Evolutionary conservation across 1,139 yeast genomes (phyloP), one percentile per base, ranked within the genome.

Genomic region (Williopsis jadinii): DNA sequence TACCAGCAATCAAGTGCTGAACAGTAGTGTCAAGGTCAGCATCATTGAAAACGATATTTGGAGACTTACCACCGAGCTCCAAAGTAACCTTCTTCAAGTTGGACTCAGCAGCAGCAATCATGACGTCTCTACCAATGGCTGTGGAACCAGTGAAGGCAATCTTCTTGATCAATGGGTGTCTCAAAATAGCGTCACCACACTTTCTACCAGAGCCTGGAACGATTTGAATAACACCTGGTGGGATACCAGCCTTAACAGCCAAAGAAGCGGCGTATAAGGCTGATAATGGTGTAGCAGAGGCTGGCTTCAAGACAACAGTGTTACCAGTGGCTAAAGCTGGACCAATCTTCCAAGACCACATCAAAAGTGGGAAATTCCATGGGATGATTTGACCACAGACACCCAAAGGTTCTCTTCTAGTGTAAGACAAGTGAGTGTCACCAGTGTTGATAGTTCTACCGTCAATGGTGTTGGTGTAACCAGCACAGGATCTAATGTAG

Each of bases 61-160:
- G 90, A 42, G 92, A 83, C 70, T 85, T 85, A 59, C 95, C 95
- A 58, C 95, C 95, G 58, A 84, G 78, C 69, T 85, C 95, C 56
- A 85, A 75, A 38, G 95, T 84, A 44, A 83, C 84, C 66, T 82
- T 82, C 73, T 84, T 84, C 63, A 83, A 68, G 66, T 79, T 79
- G 38, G 84, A 71, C 51, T 71, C 66, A 36, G 90, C 83, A 56
- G 88, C 85, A 52, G 78, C 74, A 61, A 72, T 75, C 86, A 84
- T 78, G 50, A 85, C 81, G 54, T 67, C 70, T 61, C 83, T 79
- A 62, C 95, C 95, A 51, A 86, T 80, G 47, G 78, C 82, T 46
- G 95, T 84, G 28, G 94, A 84, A 57, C 95, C 95, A 41, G 95
- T 84, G 68, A 84, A 84, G 28, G 95, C 92, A 58, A 84, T 73